A percentile compares a stretch with the other conserved stretches of the same genome.
These are phyloP conservation scores for Quercus tomentella DNA, from an alignment of 331 rosid genomes.

Conservation along the genomic window DNA sequence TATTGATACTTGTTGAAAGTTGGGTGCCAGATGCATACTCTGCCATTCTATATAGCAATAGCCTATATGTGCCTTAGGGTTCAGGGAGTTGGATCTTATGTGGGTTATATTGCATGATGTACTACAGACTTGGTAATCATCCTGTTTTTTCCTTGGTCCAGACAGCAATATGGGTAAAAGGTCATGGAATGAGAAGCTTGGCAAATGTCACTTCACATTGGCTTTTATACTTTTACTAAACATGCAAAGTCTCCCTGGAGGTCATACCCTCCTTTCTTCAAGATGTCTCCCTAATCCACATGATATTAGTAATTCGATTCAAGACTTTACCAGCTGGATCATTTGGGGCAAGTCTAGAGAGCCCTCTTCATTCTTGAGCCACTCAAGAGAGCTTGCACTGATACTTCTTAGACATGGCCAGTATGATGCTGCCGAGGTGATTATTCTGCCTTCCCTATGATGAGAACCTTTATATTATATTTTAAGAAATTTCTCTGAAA, in stretches of 20 bases:
- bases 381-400: slow-evolving; percentile 72
- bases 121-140: neutral
- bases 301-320: slow-evolving; percentile 37
- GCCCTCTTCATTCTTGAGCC: slow-evolving; percentile 59
- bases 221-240: slow-evolving; percentile 65
- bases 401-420: slow-evolving; percentile 83
- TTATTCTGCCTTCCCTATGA: slow-evolving; percentile 19
- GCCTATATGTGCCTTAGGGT: neutral
- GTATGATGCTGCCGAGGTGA: slow-evolving; percentile 82
- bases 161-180: slow-evolving; percentile 50
- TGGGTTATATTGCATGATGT: neutral
- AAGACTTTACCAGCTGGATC: slow-evolving; percentile 75
- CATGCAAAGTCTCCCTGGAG: slow-evolving; percentile 43
- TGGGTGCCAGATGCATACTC: neutral
- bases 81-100: neutral
- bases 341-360: slow-evolving; percentile 72
- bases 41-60: neutral
- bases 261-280: slow-evolving; percentile 29
- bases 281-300: slow-evolving; percentile 46
- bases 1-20: neutral
- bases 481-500: slow-evolving; percentile 18
- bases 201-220: slow-evolving; percentile 71
- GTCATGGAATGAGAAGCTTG: slow-evolving; percentile 75
- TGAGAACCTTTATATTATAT: slow-evolving; percentile 4
- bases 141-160: slow-evolving; percentile 25